These are phyloP conservation scores for Pythium vanterpoolii DNA, from an alignment of 352 stramenopile genomes.

Conservation along the genomic window DNA sequence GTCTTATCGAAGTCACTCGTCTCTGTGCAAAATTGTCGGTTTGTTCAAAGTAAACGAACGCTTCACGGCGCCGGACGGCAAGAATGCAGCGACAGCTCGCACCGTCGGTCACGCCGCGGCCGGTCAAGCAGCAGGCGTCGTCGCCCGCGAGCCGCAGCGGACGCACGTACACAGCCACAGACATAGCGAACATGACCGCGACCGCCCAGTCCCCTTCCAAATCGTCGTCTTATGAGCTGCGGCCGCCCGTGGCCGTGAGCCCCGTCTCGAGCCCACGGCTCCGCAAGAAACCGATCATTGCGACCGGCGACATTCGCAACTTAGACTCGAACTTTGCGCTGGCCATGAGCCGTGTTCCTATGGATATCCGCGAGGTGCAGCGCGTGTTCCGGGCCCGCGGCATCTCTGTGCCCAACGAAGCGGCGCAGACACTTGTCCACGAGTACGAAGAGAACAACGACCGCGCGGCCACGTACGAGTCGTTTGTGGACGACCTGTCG, in stretches of 20 bases:
- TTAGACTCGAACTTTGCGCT: conserved; percentile 65
- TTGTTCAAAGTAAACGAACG: not conserved
- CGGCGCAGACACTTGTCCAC: conserved; percentile 56
- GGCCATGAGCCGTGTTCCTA: conserved; percentile 35
- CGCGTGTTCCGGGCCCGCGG: conserved; percentile 46
- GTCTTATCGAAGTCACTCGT: not conserved
- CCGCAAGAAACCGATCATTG: conserved; percentile 58
- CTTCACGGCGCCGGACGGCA: not conserved
- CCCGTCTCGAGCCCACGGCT: conserved; percentile 28
- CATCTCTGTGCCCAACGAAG: conserved; percentile 45
- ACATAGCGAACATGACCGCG: too few relatives aligned
- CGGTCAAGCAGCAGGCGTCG: conserved; percentile 33
- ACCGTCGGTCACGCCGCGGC: conserved; percentile 58
- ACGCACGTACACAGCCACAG: conserved; percentile 48
- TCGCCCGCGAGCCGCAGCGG: conserved; percentile 27
- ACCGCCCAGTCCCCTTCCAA: conserved; percentile 50
- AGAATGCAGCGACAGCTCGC: conserved; percentile 40
- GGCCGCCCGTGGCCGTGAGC: conserved; percentile 27
- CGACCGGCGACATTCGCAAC: conserved; percentile 70
- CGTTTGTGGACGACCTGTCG: conserved; percentile 62
- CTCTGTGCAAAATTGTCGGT: too few relatives aligned
- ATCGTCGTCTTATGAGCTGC: conserved; percentile 23
- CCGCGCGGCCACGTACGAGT: conserved; percentile 41
- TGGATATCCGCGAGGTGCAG: conserved; percentile 44
- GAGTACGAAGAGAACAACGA: conserved; percentile 85